Evolutionary conservation across 495 filamentous ascomycete species (phyloP).

Genomic region (Penicillium egyptiacum): DNA sequence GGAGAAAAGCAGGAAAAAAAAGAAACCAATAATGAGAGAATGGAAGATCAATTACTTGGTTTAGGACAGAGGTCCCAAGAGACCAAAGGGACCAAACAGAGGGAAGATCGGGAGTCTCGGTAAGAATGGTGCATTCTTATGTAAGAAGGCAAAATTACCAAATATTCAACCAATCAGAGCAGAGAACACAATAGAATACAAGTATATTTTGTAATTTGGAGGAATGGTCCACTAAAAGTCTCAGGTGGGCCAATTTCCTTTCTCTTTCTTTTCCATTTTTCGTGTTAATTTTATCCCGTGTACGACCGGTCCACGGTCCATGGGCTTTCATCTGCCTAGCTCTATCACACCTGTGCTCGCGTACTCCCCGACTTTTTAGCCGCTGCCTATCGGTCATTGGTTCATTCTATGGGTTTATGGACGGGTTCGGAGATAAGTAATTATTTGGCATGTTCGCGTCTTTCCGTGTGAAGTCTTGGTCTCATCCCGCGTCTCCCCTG

Average conservation of each 20-base stretch:
- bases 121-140: constrained; percentile 15
- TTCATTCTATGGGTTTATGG: not conserved
- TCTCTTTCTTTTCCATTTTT: not conserved
- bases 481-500: not conserved
- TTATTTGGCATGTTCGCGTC: constrained; percentile 3
- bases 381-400: not conserved
- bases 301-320: constrained; percentile 12
- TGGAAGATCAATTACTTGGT: constrained; percentile 12
- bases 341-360: constrained; percentile 5
- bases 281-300: constrained; percentile 10
- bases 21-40: constrained; percentile 8
- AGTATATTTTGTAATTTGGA: not conserved
- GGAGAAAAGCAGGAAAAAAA: constrained; percentile 9
- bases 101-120: constrained; percentile 7
- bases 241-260: not conserved
- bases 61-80: not conserved
- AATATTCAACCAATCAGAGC: not conserved
- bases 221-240: constrained; percentile 7
- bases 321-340: not conserved
- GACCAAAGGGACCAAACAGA: constrained; percentile 1
- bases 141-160: constrained; percentile 8
- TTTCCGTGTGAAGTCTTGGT: not conserved
- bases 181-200: not conserved
- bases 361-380: constrained; percentile 11
- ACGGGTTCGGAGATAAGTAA: not conserved